A percentile compares a stretch with the other conserved stretches of the same genome.
phyloP scores from a whole-genome alignment of 2,329 filamentous ascomycete species.

The Apiospora saccharicola region DNA sequence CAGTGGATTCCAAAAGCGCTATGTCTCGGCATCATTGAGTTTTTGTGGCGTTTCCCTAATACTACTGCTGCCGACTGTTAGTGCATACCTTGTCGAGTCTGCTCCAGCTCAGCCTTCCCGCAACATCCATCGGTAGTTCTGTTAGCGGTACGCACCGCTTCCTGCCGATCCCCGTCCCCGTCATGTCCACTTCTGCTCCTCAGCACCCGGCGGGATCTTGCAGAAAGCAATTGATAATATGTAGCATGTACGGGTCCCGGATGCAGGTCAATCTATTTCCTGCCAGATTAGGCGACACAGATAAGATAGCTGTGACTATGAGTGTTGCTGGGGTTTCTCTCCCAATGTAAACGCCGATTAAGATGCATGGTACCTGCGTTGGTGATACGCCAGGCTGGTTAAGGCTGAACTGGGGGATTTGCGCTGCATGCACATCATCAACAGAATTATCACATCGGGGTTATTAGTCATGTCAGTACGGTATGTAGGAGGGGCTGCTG shows the following conservation, averaged over 20 bases:
- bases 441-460: slow-evolving; percentile 7
- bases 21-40: slow-evolving; percentile 6
- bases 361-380: slow-evolving; percentile 22
- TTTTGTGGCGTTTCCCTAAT: slow-evolving; percentile 6
- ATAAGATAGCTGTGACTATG: not conserved
- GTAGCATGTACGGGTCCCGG: slow-evolving; percentile 3
- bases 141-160: slow-evolving; percentile 16
- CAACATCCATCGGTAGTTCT: slow-evolving; percentile 18
- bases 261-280: not conserved
- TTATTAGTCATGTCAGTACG: slow-evolving; percentile 1
- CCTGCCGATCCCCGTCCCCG: slow-evolving; percentile 19
- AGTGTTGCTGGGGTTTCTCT: not conserved
- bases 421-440: slow-evolving; percentile 20
- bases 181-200: not conserved
- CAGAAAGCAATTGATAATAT: not conserved
- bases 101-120: slow-evolving; percentile 8
- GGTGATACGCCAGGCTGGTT: slow-evolving; percentile 15
- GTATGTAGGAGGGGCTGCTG: not conserved
- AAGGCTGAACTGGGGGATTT: slow-evolving; percentile 22
- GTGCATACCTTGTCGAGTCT: slow-evolving; percentile 6
- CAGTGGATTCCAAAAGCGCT: not conserved
- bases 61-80: not conserved
- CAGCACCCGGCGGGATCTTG: slow-evolving; percentile 4
- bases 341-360: not conserved
- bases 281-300: slow-evolving; percentile 11